Percentiles rank a stretch among this genome's conserved stretches.
These are phyloP conservation scores for Monosporascus sp. DNA, from an alignment of 2,329 filamentous ascomycete species.

Conservation along the genomic window DNA sequence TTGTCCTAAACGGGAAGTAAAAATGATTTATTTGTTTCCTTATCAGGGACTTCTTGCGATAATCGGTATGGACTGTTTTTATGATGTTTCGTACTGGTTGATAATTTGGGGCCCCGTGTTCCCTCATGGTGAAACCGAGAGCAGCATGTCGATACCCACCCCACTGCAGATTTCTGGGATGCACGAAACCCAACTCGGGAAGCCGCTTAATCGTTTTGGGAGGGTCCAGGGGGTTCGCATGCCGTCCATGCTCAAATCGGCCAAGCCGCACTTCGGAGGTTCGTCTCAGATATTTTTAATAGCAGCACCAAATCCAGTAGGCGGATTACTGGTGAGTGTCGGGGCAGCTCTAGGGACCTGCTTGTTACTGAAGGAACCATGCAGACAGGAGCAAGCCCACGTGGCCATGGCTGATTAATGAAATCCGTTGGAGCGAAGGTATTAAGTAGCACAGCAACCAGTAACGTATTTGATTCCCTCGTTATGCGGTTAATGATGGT, in stretches of 20 bases:
- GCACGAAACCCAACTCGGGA: background rate
- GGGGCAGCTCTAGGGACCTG: background rate
- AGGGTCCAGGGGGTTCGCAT: background rate
- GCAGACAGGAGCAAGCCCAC: background rate
- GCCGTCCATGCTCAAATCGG: background rate
- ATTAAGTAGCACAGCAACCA: too few relatives aligned
- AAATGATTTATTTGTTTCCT: too few relatives aligned
- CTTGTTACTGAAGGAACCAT: background rate
- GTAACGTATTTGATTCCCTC: too few relatives aligned
- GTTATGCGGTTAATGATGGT: too few relatives aligned
- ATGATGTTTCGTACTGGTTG: background rate
- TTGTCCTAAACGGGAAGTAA: too few relatives aligned
- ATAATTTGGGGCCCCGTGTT: background rate
- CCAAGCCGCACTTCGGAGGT: background rate
- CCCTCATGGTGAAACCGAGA: background rate
- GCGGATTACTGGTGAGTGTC: background rate
- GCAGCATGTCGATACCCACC: background rate
- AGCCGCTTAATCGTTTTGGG: background rate
- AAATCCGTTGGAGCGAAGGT: too few relatives aligned
- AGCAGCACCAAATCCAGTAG: background rate
- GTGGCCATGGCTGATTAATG: too few relatives aligned
- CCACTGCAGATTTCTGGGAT: background rate
- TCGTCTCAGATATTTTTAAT: background rate
- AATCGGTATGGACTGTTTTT: too few relatives aligned
- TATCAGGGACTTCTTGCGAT: too few relatives aligned